These are phyloP conservation scores for Acorus gramineus DNA, from an alignment of 106 monocot genomes.

Conservation along the genomic window DNA sequence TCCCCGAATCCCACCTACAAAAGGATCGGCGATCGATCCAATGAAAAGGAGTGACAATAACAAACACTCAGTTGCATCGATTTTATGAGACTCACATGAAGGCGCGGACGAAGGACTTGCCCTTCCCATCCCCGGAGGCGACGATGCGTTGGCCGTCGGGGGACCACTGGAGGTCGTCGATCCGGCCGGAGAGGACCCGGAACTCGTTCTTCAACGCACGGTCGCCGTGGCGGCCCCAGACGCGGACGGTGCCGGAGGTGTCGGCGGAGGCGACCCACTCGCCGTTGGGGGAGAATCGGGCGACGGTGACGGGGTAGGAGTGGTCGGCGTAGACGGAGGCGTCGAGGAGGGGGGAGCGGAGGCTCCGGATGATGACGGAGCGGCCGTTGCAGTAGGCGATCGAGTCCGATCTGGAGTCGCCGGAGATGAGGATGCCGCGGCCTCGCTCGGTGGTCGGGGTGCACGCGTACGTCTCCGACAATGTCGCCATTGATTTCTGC, in stretches of 20 bases:
- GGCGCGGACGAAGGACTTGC: slow-evolving; percentile 87
- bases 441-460: slow-evolving; percentile 85
- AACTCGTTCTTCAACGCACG: slow-evolving; percentile 94
- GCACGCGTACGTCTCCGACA: slow-evolving; percentile 85
- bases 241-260: slow-evolving; percentile 72
- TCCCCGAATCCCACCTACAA: slow-evolving; percentile 74
- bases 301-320: slow-evolving; percentile 69
- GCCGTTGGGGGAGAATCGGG: slow-evolving; percentile 93
- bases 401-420: slow-evolving; percentile 59
- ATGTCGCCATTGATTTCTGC: slow-evolving; percentile 43
- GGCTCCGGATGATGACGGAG: slow-evolving; percentile 71
- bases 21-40: background rate
- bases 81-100: slow-evolving; percentile 60
- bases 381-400: slow-evolving; percentile 84
- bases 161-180: slow-evolving; percentile 98
- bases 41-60: background rate
- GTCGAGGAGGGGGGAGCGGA: slow-evolving; percentile 42
- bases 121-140: slow-evolving; percentile 86
- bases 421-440: slow-evolving; percentile 89
- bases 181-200: slow-evolving; percentile 74
- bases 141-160: slow-evolving; percentile 79
- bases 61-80: background rate
- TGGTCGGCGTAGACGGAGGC: slow-evolving; percentile 74
- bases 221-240: slow-evolving; percentile 93
- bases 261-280: slow-evolving; percentile 99